These are phyloP conservation scores for Yarrowia sp. DNA, from an alignment of 805 yeast genomes.

Conservation along the genomic window DNA sequence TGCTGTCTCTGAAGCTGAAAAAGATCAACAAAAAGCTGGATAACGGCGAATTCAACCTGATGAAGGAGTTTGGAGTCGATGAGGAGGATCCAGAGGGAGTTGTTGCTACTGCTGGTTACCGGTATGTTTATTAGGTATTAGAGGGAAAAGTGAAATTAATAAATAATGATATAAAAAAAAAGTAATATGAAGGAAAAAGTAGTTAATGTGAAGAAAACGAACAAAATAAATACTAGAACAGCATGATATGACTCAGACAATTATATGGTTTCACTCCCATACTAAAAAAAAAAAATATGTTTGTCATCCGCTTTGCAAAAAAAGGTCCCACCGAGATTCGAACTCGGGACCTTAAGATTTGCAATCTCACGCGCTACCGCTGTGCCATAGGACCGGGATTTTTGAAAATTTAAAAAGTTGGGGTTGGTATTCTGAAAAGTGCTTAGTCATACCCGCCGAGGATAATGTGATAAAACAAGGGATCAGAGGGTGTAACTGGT, in stretches of 20 bases:
- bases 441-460: neutral
- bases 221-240: too few relatives aligned
- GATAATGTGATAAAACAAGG: too few relatives aligned
- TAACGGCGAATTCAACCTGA: constrained; percentile 24
- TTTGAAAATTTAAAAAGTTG: neutral
- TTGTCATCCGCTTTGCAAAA: neutral
- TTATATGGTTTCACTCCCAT: too few relatives aligned
- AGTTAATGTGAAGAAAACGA: too few relatives aligned
- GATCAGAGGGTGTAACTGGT: too few relatives aligned
- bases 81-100: constrained; percentile 9
- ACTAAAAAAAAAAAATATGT: too few relatives aligned
- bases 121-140: neutral
- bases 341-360: constrained; percentile 20
- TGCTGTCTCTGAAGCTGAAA: constrained; percentile 19
- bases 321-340: constrained; percentile 17
- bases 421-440: neutral
- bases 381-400: neutral
- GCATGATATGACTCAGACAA: too few relatives aligned
- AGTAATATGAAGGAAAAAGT: too few relatives aligned
- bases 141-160: too few relatives aligned
- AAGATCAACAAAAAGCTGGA: constrained; percentile 27
- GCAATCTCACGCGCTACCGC: constrained; percentile 21
- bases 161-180: too few relatives aligned
- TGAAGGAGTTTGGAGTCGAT: constrained; percentile 27
- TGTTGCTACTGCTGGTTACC: neutral